Evolutionary conservation across 2,329 filamentous ascomycete species (phyloP), one percentile per base, ranked within the genome.

Genomic region (Ascocoryne sarcoides): DNA sequence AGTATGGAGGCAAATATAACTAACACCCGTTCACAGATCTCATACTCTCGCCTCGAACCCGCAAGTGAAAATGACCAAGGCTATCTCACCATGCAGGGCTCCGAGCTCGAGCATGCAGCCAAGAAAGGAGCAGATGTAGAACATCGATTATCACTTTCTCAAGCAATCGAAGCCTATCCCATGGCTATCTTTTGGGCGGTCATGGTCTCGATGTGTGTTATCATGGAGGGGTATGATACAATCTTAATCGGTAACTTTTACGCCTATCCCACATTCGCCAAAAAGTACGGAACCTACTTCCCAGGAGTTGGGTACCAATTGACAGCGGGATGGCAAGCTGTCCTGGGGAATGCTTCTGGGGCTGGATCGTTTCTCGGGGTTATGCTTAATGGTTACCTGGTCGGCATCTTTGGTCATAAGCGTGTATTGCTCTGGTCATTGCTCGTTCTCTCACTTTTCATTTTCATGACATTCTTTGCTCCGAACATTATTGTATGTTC

Each of bases 91-190:
- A n/a, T n/a, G n/a, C n/a, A n/a, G n/a, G n/a, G n/a, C n/a, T n/a
- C n/a, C n/a, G n/a, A n/a, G n/a, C n/a, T n/a, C n/a, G 28, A 30
- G 28, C n/a, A n/a, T n/a, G n/a, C n/a, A 26, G 44, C 44, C 8
- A 42, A 32, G 3, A 26, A 43, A 15, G 44, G 29, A 14, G 29
- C 40, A 10, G 15, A 34, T 7, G 14, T 40, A 7, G 44, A 46
- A 18, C 40, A 46, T 19, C 30, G 40, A 7, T 40, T 43, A 18
- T 18, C 40, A 9, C 34, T 35, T 10, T 37, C 10, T 12, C 37
- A 76, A 92, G 65, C 85, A 47, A 70, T 93, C 61, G 76, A 70
- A 55, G 70, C 89, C 20, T 94, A 94, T 56, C 86, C 86, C 44
- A 89, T 90, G 29, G 49, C 49, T 10, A 39, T 52, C 34, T 50